These are phyloP conservation scores for Lepiota brunneoincarnata DNA, from an alignment of 768 basidiomycete species.

Conservation along the genomic window DNA sequence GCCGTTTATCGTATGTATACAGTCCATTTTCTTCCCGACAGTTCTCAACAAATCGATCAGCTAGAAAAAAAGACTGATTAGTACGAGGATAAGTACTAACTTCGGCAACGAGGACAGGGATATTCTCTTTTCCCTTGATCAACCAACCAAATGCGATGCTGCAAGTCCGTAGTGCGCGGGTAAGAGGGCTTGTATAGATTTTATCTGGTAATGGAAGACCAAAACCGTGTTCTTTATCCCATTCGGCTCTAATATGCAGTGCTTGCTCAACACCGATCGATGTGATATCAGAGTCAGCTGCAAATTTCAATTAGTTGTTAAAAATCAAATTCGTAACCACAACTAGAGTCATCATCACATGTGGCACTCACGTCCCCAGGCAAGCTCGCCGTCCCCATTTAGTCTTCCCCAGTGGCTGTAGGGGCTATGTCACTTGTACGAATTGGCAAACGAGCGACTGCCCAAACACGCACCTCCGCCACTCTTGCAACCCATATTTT, in stretches of 20 bases:
- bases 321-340: not conserved
- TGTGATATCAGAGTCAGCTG: slow-evolving; percentile 70
- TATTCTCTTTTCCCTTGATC: slow-evolving; percentile 20
- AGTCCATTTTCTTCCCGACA: slow-evolving; percentile 64
- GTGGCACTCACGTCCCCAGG: slow-evolving; percentile 77
- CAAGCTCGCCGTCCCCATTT: slow-evolving; percentile 60
- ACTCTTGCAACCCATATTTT: slow-evolving; percentile 56
- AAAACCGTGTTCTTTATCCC: slow-evolving; percentile 43
- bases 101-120: slow-evolving; percentile 51
- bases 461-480: slow-evolving; percentile 53
- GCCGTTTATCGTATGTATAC: slow-evolving; percentile 71
- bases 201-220: slow-evolving; percentile 51
- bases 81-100: slow-evolving; percentile 27
- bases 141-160: slow-evolving; percentile 47
- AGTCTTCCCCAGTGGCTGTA: slow-evolving; percentile 62
- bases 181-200: slow-evolving; percentile 63
- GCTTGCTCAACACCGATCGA: slow-evolving; percentile 57
- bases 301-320: not conserved
- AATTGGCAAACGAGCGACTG: not conserved
- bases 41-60: slow-evolving; percentile 37
- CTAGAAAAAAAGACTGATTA: not conserved
- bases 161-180: slow-evolving; percentile 58
- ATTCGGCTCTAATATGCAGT: slow-evolving; percentile 35
- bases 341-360: no score
- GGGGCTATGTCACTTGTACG: not conserved